phyloP scores from a whole-genome alignment of 352 stramenopile species.

The Phytophthora uliginosa region DNA sequence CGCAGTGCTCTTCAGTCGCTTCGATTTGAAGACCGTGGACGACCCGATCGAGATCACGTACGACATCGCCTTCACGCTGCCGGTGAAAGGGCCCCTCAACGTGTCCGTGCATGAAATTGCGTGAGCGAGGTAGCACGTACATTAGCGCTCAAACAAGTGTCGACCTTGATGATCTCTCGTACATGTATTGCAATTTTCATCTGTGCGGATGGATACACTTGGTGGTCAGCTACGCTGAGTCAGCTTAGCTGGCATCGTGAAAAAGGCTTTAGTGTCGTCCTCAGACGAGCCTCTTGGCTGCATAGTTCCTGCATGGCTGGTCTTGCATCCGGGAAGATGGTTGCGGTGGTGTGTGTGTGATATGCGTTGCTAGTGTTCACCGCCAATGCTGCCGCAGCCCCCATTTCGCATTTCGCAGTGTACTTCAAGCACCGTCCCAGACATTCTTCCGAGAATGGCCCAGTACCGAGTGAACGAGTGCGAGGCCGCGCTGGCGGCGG shows the following conservation, averaged over 20 bases:
- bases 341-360: constrained; percentile 22
- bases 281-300: constrained; percentile 31
- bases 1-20: constrained; percentile 37
- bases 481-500: constrained; percentile 10
- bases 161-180: too few species aligned
- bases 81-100: constrained; percentile 31
- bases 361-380: background rate
- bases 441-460: background rate
- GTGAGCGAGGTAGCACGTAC: background rate
- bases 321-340: constrained; percentile 24
- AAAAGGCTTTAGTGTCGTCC: background rate
- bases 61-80: constrained; percentile 31
- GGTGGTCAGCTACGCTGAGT: too few species aligned
- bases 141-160: background rate
- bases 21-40: constrained; percentile 32
- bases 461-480: constrained; percentile 25
- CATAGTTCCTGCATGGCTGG: constrained; percentile 18
- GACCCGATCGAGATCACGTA: background rate
- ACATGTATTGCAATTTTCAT: too few species aligned
- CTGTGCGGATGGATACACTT: too few species aligned
- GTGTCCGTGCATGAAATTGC: constrained; percentile 20
- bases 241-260: background rate
- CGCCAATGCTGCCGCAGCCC: background rate
- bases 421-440: constrained; percentile 2
- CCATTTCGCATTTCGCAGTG: constrained; percentile 21